Evolutionary conservation across 192 early-diverging fungal species (phyloP), one percentile per base, ranked within the genome.

Genomic region (Coemansia sp.): DNA sequence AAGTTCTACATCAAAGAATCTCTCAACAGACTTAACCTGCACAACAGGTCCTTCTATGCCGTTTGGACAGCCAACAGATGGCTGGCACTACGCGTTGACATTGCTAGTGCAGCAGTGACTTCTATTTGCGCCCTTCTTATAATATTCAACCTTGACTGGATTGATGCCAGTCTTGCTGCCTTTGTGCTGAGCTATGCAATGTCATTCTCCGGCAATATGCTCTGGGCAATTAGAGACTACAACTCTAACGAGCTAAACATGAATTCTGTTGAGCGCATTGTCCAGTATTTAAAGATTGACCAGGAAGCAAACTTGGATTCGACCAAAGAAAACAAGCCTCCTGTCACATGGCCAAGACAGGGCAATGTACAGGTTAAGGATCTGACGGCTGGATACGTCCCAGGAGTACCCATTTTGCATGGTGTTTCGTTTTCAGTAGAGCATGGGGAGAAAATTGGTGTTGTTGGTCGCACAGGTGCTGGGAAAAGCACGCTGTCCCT

Each of bases 61-160:
- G 86, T 94, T 68, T 94, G 94, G 93, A 79, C 84, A 4, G 82
- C 88, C 16, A 95, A 93, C 79, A 83, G 93, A 31, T 95, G 93
- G 93, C 74, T 96, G 53, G 87, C 86, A 42, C 79, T 90, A 37
- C 89, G 96, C 61, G 88, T 91, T 15, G 93, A 93, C 20, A 53
- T 88, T 26, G 74, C 90, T 7, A 91, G 89, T 31, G 87, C 89
- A 1, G 59, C 87, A 33, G 91, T 95, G 13, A 71, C 86, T 18
- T 89, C 92, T 52, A 67, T 71, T 43, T 86, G 90, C 30, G 88
- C 87, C 4, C 58, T 93, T 30, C 75, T 89, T 29, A 73, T 96
- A 29, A 21, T 93, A 1, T 64, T 65, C 30, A 69, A 58, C 16
- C 53, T 79, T 6, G 70, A 74, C 59, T 64, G 61, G 25, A 84